Evolutionary conservation across 2,329 filamentous ascomycete species (phyloP).

Genomic region (Nannizziopsis barbatae): DNA sequence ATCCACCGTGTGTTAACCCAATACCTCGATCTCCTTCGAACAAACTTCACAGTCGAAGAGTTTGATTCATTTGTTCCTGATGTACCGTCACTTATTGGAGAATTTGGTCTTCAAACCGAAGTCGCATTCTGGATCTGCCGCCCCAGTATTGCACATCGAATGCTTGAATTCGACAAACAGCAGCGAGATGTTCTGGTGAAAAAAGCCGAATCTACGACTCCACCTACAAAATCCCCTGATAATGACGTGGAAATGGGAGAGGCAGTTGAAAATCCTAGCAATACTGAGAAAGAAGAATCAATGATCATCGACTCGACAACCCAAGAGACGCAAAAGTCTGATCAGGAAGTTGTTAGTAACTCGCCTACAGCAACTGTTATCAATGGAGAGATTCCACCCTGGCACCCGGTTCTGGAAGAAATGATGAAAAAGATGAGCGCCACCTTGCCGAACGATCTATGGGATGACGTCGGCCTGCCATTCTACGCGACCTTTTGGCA

Average conservation of each 20-base stretch:
- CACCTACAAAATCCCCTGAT: conserved; percentile 18
- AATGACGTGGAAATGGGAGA: conserved; percentile 24
- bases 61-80: conserved; percentile 71
- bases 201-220: conserved; percentile 20
- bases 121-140: conserved; percentile 79
- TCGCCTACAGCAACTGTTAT: conserved; percentile 21
- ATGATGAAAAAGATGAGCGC: conserved; percentile 58
- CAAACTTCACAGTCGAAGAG: conserved; percentile 60
- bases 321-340: conserved; percentile 14
- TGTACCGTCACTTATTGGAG: conserved; percentile 59
- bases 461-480: conserved; percentile 60
- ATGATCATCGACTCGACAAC: conserved; percentile 9
- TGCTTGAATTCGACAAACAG: conserved; percentile 37
- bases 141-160: conserved; percentile 57
- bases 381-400: conserved; percentile 38
- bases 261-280: conserved; percentile 18
- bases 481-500: conserved; percentile 93
- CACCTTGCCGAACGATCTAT: conserved; percentile 51
- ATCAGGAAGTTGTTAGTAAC: conserved; percentile 10
- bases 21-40: conserved; percentile 79
- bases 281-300: conserved; percentile 3
- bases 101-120: conserved; percentile 68
- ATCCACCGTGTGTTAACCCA: conserved; percentile 75
- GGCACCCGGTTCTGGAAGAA: conserved; percentile 61
- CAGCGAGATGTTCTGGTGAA: conserved; percentile 20